phyloP scores from a whole-genome alignment of 371 early-diverging fungal species.

The Thermomucor indicae-seudaticae region DNA sequence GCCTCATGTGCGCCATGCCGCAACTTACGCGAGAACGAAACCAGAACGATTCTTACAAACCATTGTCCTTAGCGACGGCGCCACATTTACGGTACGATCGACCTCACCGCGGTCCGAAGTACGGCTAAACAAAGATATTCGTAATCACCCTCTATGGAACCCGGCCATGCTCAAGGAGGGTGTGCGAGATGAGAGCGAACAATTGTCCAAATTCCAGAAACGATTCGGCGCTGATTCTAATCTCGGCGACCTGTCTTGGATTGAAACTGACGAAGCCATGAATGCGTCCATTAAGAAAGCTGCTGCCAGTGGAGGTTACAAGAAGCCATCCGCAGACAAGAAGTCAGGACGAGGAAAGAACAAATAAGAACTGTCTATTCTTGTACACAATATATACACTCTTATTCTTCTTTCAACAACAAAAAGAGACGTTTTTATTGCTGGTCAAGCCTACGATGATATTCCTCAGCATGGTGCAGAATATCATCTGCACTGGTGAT shows the following conservation, averaged over 20 bases:
- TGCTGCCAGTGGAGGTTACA: conserved; percentile 33
- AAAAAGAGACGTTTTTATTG: too few relatives aligned
- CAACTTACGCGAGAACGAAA: conserved; percentile 6
- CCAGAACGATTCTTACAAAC: conserved; percentile 81
- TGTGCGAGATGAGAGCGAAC: conserved; percentile 66
- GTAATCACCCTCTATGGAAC: conserved; percentile 94
- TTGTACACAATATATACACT: background rate
- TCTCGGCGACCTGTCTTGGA: conserved; percentile 46
- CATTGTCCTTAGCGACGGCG: conserved; percentile 86
- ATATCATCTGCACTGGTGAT: conserved; percentile 47
- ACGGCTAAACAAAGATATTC: conserved; percentile 85
- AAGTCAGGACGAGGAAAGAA: conserved; percentile 20
- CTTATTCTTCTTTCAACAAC: background rate
- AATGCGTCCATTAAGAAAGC: conserved; percentile 44
- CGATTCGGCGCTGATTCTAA: conserved; percentile 70
- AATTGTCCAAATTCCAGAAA: conserved; percentile 71
- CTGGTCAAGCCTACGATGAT: conserved; percentile 9
- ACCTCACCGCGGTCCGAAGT: conserved; percentile 84
- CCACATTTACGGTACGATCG: conserved; percentile 77
- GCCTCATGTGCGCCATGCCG: conserved; percentile 7
- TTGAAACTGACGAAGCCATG: conserved; percentile 43
- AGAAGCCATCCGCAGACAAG: conserved; percentile 35
- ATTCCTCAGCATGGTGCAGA: conserved; percentile 30
- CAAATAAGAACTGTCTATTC: background rate
- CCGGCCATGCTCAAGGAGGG: conserved; percentile 57